Evolutionary conservation across 2,329 filamentous ascomycete genomes (phyloP), one percentile per base, ranked within the genome.

Genomic region (Sarocladium brachiariae): DNA sequence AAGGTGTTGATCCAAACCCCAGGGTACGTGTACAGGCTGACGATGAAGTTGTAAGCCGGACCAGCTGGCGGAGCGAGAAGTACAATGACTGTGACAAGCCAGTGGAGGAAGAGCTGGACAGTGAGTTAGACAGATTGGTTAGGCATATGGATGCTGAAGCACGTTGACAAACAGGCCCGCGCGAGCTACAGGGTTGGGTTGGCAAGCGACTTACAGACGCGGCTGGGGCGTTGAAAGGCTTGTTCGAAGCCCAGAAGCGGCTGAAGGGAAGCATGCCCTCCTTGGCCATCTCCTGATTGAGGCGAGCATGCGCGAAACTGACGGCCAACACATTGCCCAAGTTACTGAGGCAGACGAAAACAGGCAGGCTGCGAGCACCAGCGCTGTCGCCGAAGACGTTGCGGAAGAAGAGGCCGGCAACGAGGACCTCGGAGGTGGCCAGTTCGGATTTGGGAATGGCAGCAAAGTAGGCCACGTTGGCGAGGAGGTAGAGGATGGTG

Each of bases 201-300:
- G 45, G 34, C n/a, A 39, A 5, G 10, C 21, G 24, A 66, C 67
- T 58, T 64, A 73, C 70, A 10, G 75, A 67, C 6, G 80, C 70
- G n/a, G 79, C 74, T 0, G 84, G 84, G 0, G 84, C 76, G 51
- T 83, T 80, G 54, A 82, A 84, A 0, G 84, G 85, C 64, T 76
- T 79, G 59, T 82, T 84, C 3, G 81, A 86, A 0, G 84, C 84
- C 80, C 81, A 87, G 61, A 88, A 78, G 2, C 73, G 72, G 53
- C 79, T 81, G 50, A 76, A 84, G 0, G 85, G 85, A 13, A 88
- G 59, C 4, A 88, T 68, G 0, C 83, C 83, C 58, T 89, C 84
- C 58, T 85, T 86, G 1, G 80, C 85, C 39, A 88, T 70, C 62
- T 87, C 84, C 55, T 83, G 80, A 56, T 80, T 83, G 9, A 83